phyloP scores from a whole-genome alignment of 768 basidiomycete species.

The Phlegmacium glaucopus region DNA sequence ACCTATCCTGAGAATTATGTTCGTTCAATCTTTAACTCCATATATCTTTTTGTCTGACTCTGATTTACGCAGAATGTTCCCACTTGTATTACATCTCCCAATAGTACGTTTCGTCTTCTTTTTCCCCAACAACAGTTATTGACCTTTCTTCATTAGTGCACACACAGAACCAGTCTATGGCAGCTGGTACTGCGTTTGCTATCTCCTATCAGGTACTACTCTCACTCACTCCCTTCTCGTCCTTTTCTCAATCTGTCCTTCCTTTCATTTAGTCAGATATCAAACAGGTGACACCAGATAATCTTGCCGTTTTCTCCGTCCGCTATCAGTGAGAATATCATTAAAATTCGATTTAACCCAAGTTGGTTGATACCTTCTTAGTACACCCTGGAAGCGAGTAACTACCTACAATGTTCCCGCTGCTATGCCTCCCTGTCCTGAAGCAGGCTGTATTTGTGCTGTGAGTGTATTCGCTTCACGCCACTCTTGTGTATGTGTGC shows the following conservation, averaged over 20 bases:
- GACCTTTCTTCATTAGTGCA: conserved; percentile 36
- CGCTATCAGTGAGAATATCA: conserved; percentile 38
- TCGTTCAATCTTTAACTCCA: conserved; percentile 13
- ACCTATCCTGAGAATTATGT: conserved; percentile 44
- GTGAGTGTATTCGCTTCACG: conserved; percentile 28
- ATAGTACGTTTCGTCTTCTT: conserved; percentile 33
- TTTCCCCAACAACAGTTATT: neutral
- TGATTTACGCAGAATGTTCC: conserved; percentile 28
- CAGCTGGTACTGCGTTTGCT: conserved; percentile 54
- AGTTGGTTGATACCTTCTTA: conserved; percentile 12
- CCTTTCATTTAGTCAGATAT: conserved; percentile 40
- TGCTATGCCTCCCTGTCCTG: conserved; percentile 46
- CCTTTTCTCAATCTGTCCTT: no score
- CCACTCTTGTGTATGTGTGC: neutral
- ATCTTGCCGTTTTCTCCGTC: conserved; percentile 51
- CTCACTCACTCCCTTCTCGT: neutral
- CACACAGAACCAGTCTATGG: conserved; percentile 46
- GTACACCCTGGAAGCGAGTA: conserved; percentile 52
- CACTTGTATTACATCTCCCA: conserved; percentile 44
- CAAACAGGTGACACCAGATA: conserved; percentile 40
- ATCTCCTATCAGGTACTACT: conserved; percentile 45
- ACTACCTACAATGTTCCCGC: conserved; percentile 45
- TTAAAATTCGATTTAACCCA: neutral
- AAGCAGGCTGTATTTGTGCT: conserved; percentile 49
- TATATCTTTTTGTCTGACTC: neutral